Evolutionary conservation across 1,284 basidiomycete genomes (phyloP).

Genomic region (Amylostereum chailletii): DNA sequence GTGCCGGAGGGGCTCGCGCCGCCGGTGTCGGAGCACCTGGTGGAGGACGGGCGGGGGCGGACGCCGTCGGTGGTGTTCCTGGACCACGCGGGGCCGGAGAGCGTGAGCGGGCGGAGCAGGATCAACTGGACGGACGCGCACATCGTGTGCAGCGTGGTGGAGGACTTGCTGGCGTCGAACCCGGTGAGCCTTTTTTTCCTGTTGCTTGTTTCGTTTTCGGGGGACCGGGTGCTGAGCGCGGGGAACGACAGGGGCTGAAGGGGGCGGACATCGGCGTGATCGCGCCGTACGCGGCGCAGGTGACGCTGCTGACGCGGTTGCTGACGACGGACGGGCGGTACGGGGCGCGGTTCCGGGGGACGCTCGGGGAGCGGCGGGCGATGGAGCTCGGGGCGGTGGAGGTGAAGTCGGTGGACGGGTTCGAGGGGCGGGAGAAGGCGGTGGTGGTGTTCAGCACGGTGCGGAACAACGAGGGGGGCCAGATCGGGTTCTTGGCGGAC

Average conservation of each 20-base stretch:
- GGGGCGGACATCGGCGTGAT: slow-evolving; percentile 82
- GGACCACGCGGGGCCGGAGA: slow-evolving; percentile 66
- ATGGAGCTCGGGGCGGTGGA: slow-evolving; percentile 61
- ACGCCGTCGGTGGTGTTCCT: slow-evolving; percentile 66
- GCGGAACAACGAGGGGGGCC: slow-evolving; percentile 64
- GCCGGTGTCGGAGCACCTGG: slow-evolving; percentile 48
- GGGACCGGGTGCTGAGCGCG: not conserved
- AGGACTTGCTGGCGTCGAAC: slow-evolving; percentile 70
- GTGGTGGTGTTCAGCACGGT: slow-evolving; percentile 90
- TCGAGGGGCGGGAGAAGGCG: slow-evolving; percentile 90
- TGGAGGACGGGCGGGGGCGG: slow-evolving; percentile 22
- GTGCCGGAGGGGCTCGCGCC: slow-evolving; percentile 46
- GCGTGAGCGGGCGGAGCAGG: slow-evolving; percentile 54
- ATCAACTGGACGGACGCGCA: slow-evolving; percentile 71
- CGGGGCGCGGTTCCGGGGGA: slow-evolving; percentile 40
- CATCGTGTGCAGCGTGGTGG: slow-evolving; percentile 70
- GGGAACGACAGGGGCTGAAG: slow-evolving; percentile 37
- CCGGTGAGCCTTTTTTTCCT: slow-evolving; percentile 37
- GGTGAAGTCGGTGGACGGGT: slow-evolving; percentile 87
- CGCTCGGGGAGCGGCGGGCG: slow-evolving; percentile 58
- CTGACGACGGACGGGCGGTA: slow-evolving; percentile 47
- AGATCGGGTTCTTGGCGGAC: slow-evolving; percentile 89
- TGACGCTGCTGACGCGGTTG: slow-evolving; percentile 57
- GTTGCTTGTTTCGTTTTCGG: slow-evolving; percentile 4
- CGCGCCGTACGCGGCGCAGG: slow-evolving; percentile 80